Conservation (phyloP, 371 early-diverging fungal genomes). For the Lichtheimia ramosa region DNA sequence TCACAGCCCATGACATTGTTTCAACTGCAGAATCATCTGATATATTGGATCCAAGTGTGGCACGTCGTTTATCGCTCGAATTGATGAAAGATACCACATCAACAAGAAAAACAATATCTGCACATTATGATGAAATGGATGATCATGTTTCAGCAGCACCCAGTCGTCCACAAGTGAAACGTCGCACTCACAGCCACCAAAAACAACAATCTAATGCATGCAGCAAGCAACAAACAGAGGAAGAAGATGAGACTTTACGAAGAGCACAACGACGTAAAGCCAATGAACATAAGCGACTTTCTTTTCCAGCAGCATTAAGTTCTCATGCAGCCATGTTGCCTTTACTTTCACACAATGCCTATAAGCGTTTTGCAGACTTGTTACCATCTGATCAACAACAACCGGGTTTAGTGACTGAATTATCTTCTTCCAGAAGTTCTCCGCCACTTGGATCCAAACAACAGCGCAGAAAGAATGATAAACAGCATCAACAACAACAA, state of each 20-base stretch:
- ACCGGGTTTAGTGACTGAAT: neutral
- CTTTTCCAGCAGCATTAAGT: slow-evolving; percentile 7
- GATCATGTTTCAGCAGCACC: no score
- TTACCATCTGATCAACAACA: slow-evolving; percentile 18
- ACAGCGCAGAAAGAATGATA: slow-evolving; percentile 1
- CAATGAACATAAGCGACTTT: slow-evolving; percentile 2
- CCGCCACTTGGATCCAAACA: slow-evolving; percentile 14
- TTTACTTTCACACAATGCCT: slow-evolving; percentile 23
- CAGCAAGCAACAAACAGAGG: slow-evolving; percentile 5
- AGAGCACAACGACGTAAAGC: slow-evolving; percentile 1
- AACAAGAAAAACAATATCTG: neutral
- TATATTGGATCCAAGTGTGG: slow-evolving; percentile 12
- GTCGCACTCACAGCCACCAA: neutral
- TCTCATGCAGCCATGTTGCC: slow-evolving; percentile 25
- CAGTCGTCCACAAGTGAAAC: neutral
- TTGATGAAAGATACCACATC: slow-evolving; percentile 45
- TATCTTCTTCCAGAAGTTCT: slow-evolving; percentile 32
- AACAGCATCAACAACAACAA: no score
- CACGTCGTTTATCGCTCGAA: slow-evolving; percentile 57
- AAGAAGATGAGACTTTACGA: slow-evolving; percentile 1
- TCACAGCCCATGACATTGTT: neutral
- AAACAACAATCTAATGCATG: neutral
- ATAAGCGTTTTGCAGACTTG: slow-evolving; percentile 28
- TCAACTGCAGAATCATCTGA: neutral
- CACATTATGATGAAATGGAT: slow-evolving; percentile 2